These are phyloP conservation scores for Paraphoma chrysanthemicola DNA, from an alignment of 2,329 filamentous ascomycete species.

Conservation along the genomic window DNA sequence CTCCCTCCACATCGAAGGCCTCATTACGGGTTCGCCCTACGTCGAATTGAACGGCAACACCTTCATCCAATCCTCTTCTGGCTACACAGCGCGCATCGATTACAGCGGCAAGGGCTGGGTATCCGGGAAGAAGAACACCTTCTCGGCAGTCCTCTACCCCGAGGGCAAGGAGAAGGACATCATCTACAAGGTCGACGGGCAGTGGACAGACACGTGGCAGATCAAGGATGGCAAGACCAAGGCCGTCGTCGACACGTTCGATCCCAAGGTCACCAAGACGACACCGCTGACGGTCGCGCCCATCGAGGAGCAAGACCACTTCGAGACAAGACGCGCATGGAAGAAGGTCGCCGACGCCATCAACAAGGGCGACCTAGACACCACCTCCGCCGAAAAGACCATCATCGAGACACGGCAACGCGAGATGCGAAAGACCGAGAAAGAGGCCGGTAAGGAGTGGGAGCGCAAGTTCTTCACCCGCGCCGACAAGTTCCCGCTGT, in stretches of 20 bases:
- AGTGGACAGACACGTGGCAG: constrained; percentile 86
- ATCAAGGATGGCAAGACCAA: constrained; percentile 71
- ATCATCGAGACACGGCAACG: constrained; percentile 92
- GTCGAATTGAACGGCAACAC: constrained; percentile 87
- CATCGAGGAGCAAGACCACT: constrained; percentile 80
- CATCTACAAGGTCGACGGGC: constrained; percentile 82
- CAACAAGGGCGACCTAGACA: constrained; percentile 81
- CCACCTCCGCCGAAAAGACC: constrained; percentile 77
- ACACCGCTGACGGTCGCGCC: constrained; percentile 75
- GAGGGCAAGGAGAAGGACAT: constrained; percentile 73
- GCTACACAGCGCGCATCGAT: constrained; percentile 88
- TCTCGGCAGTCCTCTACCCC: constrained; percentile 77
- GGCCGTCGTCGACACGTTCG: constrained; percentile 52
- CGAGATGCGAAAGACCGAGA: constrained; percentile 75
- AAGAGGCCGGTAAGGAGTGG: constrained; percentile 78
- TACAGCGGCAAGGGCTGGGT: constrained; percentile 95
- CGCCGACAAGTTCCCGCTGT: constrained; percentile 50
- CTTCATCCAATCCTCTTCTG: constrained; percentile 84
- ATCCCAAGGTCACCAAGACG: constrained; percentile 56
- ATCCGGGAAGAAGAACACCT: constrained; percentile 92
- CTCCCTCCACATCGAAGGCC: constrained; percentile 88
- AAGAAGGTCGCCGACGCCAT: constrained; percentile 83
- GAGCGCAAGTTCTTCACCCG: constrained; percentile 79
- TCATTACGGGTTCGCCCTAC: constrained; percentile 86
- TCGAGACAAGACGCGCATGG: constrained; percentile 91